Base-by-base conservation (phyloP, 139 green algal genomes). In the Coccomyxa sp. region DNA sequence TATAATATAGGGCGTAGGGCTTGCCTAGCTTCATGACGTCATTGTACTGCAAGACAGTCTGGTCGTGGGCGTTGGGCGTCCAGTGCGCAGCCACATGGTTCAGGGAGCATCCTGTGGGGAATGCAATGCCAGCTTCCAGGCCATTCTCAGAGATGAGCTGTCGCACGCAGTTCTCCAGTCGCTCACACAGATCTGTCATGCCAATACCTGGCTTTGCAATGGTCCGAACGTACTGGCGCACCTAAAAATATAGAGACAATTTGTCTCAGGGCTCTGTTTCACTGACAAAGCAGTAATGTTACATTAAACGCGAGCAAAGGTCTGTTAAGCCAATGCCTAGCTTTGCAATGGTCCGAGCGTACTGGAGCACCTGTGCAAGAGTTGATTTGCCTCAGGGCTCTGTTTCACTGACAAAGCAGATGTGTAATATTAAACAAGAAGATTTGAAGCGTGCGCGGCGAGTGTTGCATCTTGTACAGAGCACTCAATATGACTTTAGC, bases 21-120 rank as follows among this genome's bases (percentile, higher is more conserved):
- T 25, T 80, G 91, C 87, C 94, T 58, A 99, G 85, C 92, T 99
- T 99, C 95, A 99, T 99, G 15, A 99, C 97, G 89, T 99, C 95
- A 81, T 99, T 93, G 82, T 98, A 98, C 77, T 94, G 81, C 85
- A 99, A 91, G 82, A 99, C 96, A n/a, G 97, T 99, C 86, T 98
- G 97, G 91, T 99, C 97, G 4, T 96, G 96, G 0, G 88, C 89
- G 86, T 99, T 99, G 78, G 97, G 97, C 21, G 97, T 99, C 93
- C 93, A 99, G 91, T 99, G 97, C 21, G 97, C 97, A 0, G 97
- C 97, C 51, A 99, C 93, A 81, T 95, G 92, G 87, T 99, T 98
- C 31, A 99, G 88, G 15, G 90, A 96, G 93, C 97, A 99, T 75
- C 97, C 95, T 15, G 95, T 97, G 80, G 93, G 94, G 88, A 98